phyloP scores from a whole-genome alignment of 805 yeast species.

The Lachancea dasiensis region DNA sequence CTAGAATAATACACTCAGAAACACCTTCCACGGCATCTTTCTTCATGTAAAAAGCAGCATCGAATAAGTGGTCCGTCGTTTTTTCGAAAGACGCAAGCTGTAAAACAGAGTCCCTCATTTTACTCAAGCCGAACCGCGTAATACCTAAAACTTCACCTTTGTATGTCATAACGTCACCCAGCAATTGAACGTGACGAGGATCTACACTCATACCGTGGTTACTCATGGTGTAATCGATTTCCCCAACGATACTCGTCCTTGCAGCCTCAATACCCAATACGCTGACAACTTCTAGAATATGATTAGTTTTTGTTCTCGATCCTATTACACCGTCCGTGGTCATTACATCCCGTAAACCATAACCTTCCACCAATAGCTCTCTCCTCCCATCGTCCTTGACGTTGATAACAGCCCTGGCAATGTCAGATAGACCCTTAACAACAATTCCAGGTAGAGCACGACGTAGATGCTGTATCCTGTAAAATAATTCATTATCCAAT shows the following conservation, averaged over 20 bases:
- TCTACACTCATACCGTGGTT: constrained; percentile 99
- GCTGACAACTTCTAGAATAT: constrained; percentile 78
- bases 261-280: constrained; percentile 99
- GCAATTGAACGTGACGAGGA: constrained; percentile 95
- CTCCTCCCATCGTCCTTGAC: constrained; percentile 79
- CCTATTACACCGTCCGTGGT: constrained; percentile 96
- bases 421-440: constrained; percentile 88
- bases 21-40: constrained; percentile 95
- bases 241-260: constrained; percentile 83
- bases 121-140: constrained; percentile 94
- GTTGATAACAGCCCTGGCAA: constrained; percentile 93
- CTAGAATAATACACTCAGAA: constrained; percentile 92
- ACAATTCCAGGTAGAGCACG: constrained; percentile 81
- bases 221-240: constrained; percentile 96
- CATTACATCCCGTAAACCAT: constrained; percentile 94
- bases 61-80: constrained; percentile 96
- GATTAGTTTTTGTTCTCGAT: constrained; percentile 80
- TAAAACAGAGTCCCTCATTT: constrained; percentile 96
- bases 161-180: constrained; percentile 98
- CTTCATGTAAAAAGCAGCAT: constrained; percentile 97
- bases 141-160: constrained; percentile 98
- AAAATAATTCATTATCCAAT: constrained; percentile 54
- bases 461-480: constrained; percentile 83
- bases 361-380: constrained; percentile 94
- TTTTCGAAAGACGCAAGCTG: constrained; percentile 97